phyloP scores from a whole-genome alignment of 2,329 filamentous ascomycete genomes.

The Arachnomyces sp. region DNA sequence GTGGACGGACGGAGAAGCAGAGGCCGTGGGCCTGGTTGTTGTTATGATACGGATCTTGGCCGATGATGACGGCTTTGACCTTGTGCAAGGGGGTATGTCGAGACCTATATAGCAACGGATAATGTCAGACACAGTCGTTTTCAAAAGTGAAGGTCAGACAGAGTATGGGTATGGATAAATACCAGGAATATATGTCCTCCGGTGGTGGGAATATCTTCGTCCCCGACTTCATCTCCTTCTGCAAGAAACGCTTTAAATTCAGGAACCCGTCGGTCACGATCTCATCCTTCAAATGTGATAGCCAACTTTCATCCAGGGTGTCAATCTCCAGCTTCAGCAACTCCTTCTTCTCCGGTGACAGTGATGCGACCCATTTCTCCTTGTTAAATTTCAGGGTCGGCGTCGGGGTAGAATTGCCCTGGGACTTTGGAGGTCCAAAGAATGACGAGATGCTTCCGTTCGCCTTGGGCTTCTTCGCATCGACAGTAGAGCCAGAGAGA shows the following conservation, averaged over 20 bases:
- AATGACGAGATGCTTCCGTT: conserved; percentile 83
- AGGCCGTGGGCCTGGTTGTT: conserved; percentile 91
- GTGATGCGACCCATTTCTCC: conserved; percentile 72
- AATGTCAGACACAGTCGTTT: not conserved
- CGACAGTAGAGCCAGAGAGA: conserved; percentile 32
- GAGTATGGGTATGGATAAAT: conserved; percentile 15
- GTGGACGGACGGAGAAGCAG: conserved; percentile 88
- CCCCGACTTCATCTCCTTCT: conserved; percentile 63
- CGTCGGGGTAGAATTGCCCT: conserved; percentile 22
- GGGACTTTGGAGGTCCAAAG: conserved; percentile 64
- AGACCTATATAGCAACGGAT: conserved; percentile 58
- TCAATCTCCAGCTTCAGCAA: conserved; percentile 85
- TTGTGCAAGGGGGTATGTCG: conserved; percentile 80
- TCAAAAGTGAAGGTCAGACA: not conserved
- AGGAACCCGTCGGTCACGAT: conserved; percentile 72
- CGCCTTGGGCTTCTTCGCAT: conserved; percentile 63
- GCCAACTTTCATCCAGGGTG: conserved; percentile 85
- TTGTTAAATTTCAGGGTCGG: conserved; percentile 65
- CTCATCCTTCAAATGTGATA: conserved; percentile 81
- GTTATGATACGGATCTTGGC: conserved; percentile 97
- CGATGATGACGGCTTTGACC: conserved; percentile 88
- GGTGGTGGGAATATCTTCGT: conserved; percentile 81
- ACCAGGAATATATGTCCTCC: conserved; percentile 94
- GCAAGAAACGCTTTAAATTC: conserved; percentile 78
- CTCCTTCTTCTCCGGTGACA: conserved; percentile 73